Evolutionary conservation across 345 rosid species (phyloP), one percentile per base, ranked within the genome.

Genomic region (Populus alba): DNA sequence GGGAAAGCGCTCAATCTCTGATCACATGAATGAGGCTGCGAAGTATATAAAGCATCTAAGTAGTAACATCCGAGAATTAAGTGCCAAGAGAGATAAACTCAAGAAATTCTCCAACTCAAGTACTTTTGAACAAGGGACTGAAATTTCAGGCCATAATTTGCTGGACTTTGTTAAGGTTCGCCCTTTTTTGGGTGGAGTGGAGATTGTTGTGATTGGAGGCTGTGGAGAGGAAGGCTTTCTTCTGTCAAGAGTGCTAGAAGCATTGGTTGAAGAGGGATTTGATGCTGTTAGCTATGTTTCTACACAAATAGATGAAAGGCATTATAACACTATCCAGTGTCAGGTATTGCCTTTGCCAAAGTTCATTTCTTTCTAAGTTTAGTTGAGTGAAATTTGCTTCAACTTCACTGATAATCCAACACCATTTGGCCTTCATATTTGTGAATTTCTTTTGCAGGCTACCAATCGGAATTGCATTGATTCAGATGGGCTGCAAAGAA

Each of bases 1-100:
- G 98, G 97, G 97, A 82, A 94, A 90, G 83, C 89, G 98, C 16
- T 89, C 97, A 38, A 87, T 83, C 75, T 91, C 97, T 33, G 98
- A 92, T 87, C 95, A 88, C 65, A 89, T 91, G 82, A 73, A 87
- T 66, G 97, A 87, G 83, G 94, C 95, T 2, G 88, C 83, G 79
- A 89, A 89, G 61, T 90, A 92, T 74, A 89, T 94, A 76, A 88
- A 80, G 71, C 81, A 86, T 74, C 76, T 89, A 12, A 84, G 86
- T 75, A 79, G 39, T 67, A 89, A 85, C 79, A 79, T 83, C 68
- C 78, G 84, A 72, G 91, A 84, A 41, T 77, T 90, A 41, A 69
- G 88, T 71, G 79, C 23, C 43, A 83, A 80, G 78, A 89, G 87
- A 80, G 85, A 88, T 25, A 82, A 85, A 59, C 81, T 89, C 20